Evolutionary conservation across 2,329 filamentous ascomycete species (phyloP), one percentile per base, ranked within the genome.

Genomic region (Malbranchea zuffiana): DNA sequence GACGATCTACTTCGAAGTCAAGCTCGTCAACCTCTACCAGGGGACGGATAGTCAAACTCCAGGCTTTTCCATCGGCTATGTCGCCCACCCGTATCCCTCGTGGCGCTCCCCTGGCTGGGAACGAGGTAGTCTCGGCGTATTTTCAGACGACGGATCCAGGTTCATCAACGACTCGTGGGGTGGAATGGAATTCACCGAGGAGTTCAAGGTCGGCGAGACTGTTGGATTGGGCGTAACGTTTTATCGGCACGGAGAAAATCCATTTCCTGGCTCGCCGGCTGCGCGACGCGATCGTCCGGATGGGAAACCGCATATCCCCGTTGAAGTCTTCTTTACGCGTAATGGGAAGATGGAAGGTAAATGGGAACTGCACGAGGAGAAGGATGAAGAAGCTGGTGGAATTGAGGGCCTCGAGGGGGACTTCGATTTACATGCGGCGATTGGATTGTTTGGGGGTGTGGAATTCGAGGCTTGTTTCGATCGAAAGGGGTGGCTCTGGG

Each of bases 391-490:
- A 47, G 41, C 77, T 67, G 47, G 80, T 62, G 32, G 75, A 67
- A 26, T 82, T 66, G 18, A 75, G 70, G 47, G 80, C 65, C 54
- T 85, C 67, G 55, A 84, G 75, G 50, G 80, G 64, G 52, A 85
- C 74, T 47, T 80, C 44, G 74, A 78, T 52, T 46, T 78, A 29
- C 72, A 75, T 51, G 68, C 67, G 27, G 72, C 74, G 2, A 60
- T 79, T 37, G 75, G 75, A 3, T 56, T 74, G 15, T 78, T 76
- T 54, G 75, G 74, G 3, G 69, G 63, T n/a, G 69, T 76, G 12
- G 72, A 77, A 35, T 72, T 77, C 40, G 72, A 77, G 44, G 64
- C 68, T 10, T 64, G 60, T 32, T 73, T 74, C 50, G 56, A 66
- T 41, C 56, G 57, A 32, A 53, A 56, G 30, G 59, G 63, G 37